Percentiles rank a stretch among this genome's conserved stretches.
Conservation (phyloP, 23 red algal genomes). For the Gracilaria gracilis region DNA sequence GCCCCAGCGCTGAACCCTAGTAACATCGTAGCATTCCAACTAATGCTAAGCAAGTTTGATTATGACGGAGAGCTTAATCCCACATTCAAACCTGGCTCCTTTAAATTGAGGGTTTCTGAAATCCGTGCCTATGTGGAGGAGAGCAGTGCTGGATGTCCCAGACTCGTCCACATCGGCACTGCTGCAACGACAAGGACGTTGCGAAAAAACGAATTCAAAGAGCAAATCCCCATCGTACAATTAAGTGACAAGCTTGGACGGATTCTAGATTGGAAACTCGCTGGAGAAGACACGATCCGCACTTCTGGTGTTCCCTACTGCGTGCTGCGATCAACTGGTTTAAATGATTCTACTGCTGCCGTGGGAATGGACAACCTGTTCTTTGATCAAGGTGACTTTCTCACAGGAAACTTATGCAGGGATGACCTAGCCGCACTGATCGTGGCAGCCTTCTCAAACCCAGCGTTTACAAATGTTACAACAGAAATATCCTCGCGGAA, state of each 20-base stretch:
- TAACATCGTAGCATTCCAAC: conserved; percentile 76
- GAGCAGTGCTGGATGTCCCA: conserved; percentile 31
- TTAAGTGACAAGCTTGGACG: conserved; percentile 85
- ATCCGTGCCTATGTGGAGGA: conserved; percentile 42
- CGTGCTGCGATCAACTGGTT: conserved; percentile 86
- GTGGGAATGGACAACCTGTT: conserved; percentile 61
- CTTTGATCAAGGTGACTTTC: conserved; percentile 85
- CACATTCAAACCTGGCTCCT: conserved; percentile 74
- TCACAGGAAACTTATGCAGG: conserved; percentile 74
- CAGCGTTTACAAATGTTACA: conserved; percentile 29
- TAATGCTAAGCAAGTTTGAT: conserved; percentile 99
- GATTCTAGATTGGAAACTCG: conserved; percentile 93
- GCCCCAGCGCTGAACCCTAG: conserved; percentile 57
- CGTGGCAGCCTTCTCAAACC: conserved; percentile 48
- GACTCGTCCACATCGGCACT: conserved; percentile 71
- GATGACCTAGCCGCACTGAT: conserved; percentile 85
- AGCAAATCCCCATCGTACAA: conserved; percentile 76
- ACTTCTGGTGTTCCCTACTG: conserved; percentile 65
- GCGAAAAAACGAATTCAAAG: conserved; percentile 70
- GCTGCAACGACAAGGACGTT: conserved; percentile 84
- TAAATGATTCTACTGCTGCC: conserved; percentile 71
- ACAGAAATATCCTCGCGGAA: conserved; percentile 29
- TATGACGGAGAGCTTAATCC: conserved; percentile 96
- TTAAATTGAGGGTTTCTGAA: conserved; percentile 59
- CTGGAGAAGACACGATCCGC: conserved; percentile 91